Percentiles rank a stretch among this genome's conserved stretches.
Evolutionary conservation across 169 alveolate genomes (phyloP).

Genomic region (Plasmodium knowlesi): DNA sequence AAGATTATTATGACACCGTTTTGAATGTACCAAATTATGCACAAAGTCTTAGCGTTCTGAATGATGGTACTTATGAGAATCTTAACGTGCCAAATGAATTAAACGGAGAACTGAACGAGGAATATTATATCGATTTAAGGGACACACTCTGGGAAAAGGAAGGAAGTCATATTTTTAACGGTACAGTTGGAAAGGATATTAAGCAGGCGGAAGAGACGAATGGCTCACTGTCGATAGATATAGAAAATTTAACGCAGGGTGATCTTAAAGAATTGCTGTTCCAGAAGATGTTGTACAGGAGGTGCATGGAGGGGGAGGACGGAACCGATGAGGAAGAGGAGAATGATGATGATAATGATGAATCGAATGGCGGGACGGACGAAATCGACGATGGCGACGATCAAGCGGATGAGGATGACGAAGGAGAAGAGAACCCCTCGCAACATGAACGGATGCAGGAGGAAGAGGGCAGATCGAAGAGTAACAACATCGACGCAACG

Average conservation of each 20-base stretch:
- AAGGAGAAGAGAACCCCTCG: neutral
- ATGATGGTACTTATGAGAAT: neutral
- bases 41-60: neutral
- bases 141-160: neutral
- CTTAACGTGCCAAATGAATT: neutral
- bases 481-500: neutral
- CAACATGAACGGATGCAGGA: neutral
- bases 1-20: neutral
- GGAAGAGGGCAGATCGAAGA: neutral
- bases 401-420: neutral
- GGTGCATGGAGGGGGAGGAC: neutral
- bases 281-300: conserved; percentile 14
- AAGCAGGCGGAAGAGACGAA: neutral
- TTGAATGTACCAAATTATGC: neutral
- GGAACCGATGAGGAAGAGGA: neutral
- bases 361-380: neutral
- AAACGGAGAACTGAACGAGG: neutral
- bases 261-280: conserved; percentile 23
- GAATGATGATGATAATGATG: too few relatives aligned
- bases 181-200: neutral
- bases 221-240: neutral
- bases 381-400: neutral
- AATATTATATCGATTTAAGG: neutral
- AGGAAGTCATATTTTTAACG: neutral
- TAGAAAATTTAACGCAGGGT: conserved; percentile 17